Evolutionary conservation across 2,329 filamentous ascomycete species (phyloP).

Genomic region (Colletotrichum sp.): DNA sequence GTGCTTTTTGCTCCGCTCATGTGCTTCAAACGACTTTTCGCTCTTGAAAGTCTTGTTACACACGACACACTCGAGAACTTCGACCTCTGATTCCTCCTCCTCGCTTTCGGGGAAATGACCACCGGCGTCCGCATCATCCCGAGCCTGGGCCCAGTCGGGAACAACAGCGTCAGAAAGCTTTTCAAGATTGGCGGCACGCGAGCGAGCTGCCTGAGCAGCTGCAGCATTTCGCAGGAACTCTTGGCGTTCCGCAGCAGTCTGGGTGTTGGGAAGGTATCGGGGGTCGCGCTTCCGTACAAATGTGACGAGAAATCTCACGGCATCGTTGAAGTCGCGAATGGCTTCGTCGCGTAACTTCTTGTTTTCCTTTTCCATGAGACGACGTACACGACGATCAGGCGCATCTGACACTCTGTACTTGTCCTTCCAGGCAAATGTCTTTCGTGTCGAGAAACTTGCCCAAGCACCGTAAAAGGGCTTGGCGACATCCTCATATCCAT

Average conservation of each 20-base stretch:
- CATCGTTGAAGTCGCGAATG: constrained; percentile 88
- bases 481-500: constrained; percentile 77
- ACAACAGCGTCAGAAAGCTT: constrained; percentile 70
- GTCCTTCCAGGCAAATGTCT: constrained; percentile 91
- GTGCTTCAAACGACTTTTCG: constrained; percentile 87
- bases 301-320: constrained; percentile 82
- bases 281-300: constrained; percentile 94
- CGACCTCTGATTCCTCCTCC: constrained; percentile 55
- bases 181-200: constrained; percentile 80
- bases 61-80: constrained; percentile 74
- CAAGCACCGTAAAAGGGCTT: constrained; percentile 83
- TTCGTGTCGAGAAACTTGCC: constrained; percentile 82
- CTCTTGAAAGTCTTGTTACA: constrained; percentile 88
- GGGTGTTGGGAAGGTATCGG: constrained; percentile 77
- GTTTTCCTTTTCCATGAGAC: constrained; percentile 96
- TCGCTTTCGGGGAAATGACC: constrained; percentile 66
- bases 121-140: constrained; percentile 47
- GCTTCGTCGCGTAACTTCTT: constrained; percentile 82
- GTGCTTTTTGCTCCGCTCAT: constrained; percentile 98
- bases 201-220: constrained; percentile 82
- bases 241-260: constrained; percentile 82
- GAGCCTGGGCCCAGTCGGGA: constrained; percentile 77
- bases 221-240: constrained; percentile 78
- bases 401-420: constrained; percentile 83
- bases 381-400: constrained; percentile 81